These are phyloP conservation scores for Paramecium sonneborni DNA, from an alignment of 73 alveolate species.

Conservation along the genomic window DNA sequence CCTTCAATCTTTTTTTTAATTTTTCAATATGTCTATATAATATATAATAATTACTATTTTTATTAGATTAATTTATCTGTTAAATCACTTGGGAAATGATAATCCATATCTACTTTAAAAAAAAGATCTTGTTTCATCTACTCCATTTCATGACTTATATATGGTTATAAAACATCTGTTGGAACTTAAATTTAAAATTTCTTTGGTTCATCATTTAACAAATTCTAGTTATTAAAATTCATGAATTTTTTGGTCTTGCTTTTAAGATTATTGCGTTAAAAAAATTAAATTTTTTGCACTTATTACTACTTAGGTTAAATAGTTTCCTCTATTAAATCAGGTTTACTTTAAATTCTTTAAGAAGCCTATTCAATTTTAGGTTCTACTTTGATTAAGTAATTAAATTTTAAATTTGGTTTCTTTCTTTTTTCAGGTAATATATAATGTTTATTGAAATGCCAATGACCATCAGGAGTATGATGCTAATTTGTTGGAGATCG, in stretches of 20 bases:
- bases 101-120: constrained; percentile 3
- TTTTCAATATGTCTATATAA: background rate
- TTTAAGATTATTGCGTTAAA: background rate
- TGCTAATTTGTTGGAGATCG: background rate
- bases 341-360: background rate
- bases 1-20: background rate
- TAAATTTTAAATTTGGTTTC: background rate
- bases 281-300: background rate
- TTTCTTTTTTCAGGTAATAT: background rate
- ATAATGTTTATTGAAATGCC: background rate
- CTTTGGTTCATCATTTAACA: background rate
- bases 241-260: background rate
- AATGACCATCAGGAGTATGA: constrained; percentile 17
- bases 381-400: background rate
- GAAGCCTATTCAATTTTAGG: background rate
- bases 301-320: background rate
- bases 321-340: background rate
- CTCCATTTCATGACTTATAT: background rate
- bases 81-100: constrained; percentile 20
- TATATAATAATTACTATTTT: background rate
- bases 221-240: background rate
- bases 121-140: constrained; percentile 16
- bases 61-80: background rate
- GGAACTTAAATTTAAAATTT: background rate
- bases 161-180: constrained; percentile 15